Base-by-base conservation (phyloP, 495 filamentous ascomycete genomes). In the Neurospora intermedia region DNA sequence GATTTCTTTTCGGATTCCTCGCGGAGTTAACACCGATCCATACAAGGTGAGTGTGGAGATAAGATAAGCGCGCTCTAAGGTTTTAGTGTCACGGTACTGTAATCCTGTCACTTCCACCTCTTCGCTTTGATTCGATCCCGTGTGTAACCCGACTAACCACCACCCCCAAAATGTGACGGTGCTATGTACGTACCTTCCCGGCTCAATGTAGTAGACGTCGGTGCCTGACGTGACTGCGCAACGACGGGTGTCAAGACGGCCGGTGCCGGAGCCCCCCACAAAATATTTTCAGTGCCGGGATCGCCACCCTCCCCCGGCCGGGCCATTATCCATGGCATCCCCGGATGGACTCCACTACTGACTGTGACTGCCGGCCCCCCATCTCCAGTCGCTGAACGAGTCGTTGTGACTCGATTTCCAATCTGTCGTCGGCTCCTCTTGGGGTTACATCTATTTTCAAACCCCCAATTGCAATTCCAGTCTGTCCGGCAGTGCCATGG, bases 401-500 rank as follows among this genome's bases (percentile, higher is more conserved):
- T 59, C 48, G 15, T 10, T 27, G 48, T 59, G 48, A 59, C 48
- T 59, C 48, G 48, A 59, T 59, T 59, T 59, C 23, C 48, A 59
- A 59, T 59, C n/a, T 11, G 9, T 59, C 48, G 48, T 54, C 9
- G 9, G 40, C 9, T 3, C 40, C 40, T 13, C 4, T 59, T 59
- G 48, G 11, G 23, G 23, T 27, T 27, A 31, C 27, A 66, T 15
- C 54, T 35, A 18, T 35, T 38, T 27, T 13, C 31, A 35, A 18
- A 18, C 27, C 35, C 54, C 20, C 43, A 46, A 20, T 46, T 46
- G 43, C 43, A 66, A 66, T 20, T 43, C 18, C 43, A 23, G 43
- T 43, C 20, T 38, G 43, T 39, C 20, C 23, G 15, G 16, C 23
- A 62, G 27, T 76, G 69, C 43, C 35, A 74, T 76, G 73, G 70